Base-by-base conservation (phyloP, 768 basidiomycete genomes). In the Tricholomella constricta region DNA sequence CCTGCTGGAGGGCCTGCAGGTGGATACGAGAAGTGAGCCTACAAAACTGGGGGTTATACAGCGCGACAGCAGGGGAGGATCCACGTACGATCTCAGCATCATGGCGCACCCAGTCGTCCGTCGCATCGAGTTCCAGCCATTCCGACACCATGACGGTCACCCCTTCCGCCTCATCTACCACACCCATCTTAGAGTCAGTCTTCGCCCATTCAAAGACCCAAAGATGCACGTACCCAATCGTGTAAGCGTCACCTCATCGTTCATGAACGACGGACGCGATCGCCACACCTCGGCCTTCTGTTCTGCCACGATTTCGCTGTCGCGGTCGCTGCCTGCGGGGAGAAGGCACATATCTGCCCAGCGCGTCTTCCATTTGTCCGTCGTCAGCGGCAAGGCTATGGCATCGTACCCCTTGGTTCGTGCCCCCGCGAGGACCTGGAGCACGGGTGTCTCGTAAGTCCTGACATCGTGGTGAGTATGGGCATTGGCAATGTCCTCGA, bases 91-190 rank as follows among this genome's bases (percentile, higher is more conserved):
- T 89, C 72, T 96, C 97, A 40, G 94, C 89, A 65, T 99, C 97
- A 62, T 96, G 92, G 40, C 97, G 84, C 48, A 98, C 86, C 79
- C 95, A 93, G 62, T 94, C 92, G 69, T 98, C 94, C 0, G 82
- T 74, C 7, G 92, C 87, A 71, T 99, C 97, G 34, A 99, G 77
- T 68, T 97, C 93, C 3, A 99, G 78, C 97, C 97, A 99, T 50
- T 95, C 91, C 2, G 94, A 94, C 7, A 90, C 78, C 67, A 97
- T 81, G 4, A 78, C 87, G 12, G 91, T 83, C 32, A 89, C 73
- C 23, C 78, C 78, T 54, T 88, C 85, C 9, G 85, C 82, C 62
- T 93, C 89, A 68, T 91, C 91, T 92, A 60, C 22, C 17, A 8
- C 20, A 11, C 23, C 34, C 26, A 2, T 26, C 3, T 41, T 31